Evolutionary conservation across 176 grass and related monocot species (phyloP).

Genomic region (Pharus latifolius): DNA sequence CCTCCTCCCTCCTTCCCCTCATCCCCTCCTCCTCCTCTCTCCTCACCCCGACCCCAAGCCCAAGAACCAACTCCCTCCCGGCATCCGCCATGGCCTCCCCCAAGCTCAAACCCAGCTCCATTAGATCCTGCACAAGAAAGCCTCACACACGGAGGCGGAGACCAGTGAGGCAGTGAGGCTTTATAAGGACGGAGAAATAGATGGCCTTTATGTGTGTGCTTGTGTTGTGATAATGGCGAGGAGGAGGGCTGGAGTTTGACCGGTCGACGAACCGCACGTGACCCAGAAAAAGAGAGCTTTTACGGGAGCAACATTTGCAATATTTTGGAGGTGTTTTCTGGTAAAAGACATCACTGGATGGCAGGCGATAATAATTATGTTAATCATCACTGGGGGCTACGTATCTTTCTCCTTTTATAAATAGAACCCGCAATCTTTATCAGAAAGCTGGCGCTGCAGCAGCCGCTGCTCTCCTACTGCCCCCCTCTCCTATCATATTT

Average conservation of each 20-base stretch:
- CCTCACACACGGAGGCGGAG: no score
- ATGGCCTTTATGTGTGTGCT: slow-evolving; percentile 1
- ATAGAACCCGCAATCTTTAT: slow-evolving; percentile 55
- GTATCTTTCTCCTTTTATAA: slow-evolving; percentile 54
- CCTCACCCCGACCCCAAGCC: slow-evolving; percentile 32
- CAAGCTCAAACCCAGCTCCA: slow-evolving; percentile 78
- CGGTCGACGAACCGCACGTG: slow-evolving; percentile 49
- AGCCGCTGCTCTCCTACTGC: not conserved
- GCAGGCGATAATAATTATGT: slow-evolving; percentile 34
- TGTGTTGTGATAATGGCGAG: slow-evolving; percentile 26
- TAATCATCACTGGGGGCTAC: slow-evolving; percentile 54
- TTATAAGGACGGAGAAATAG: slow-evolving; percentile 19
- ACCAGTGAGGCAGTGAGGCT: no score
- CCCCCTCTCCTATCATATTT: not conserved
- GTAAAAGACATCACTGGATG: not conserved
- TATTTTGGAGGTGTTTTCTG: not conserved
- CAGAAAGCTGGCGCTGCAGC: slow-evolving; percentile 32
- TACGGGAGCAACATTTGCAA: no score
- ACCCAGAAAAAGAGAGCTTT: not conserved
- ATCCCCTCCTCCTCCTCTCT: not conserved
- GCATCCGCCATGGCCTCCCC: slow-evolving; percentile 41
- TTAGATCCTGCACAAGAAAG: no score
- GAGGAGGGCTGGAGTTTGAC: slow-evolving; percentile 40
- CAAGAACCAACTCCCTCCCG: slow-evolving; percentile 50
- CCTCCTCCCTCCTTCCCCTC: not conserved